Percentiles rank a stretch among this genome's conserved stretches.
These are phyloP conservation scores for Apophysomyces elegans DNA, from an alignment of 371 early-diverging fungal genomes.

Conservation along the genomic window DNA sequence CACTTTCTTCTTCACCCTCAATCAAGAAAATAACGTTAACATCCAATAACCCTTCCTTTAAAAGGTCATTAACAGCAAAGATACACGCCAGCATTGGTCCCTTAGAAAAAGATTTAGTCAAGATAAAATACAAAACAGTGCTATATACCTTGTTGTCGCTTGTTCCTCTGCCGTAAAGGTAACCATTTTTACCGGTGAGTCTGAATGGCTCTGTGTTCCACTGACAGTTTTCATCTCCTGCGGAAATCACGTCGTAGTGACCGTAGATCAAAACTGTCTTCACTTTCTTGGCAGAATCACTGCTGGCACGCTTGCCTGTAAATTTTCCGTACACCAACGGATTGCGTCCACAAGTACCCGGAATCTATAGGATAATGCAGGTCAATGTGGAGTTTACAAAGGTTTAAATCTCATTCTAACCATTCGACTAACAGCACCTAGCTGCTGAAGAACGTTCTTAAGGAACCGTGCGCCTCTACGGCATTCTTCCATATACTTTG, in stretches of 20 bases:
- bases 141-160: conserved; percentile 72
- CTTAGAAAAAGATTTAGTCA: conserved; percentile 6
- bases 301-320: conserved; percentile 35
- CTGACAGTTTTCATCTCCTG: conserved; percentile 55
- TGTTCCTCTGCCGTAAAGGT: conserved; percentile 83
- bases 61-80: conserved; percentile 77
- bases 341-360: conserved; percentile 68
- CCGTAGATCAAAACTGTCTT: conserved; percentile 80
- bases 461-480: conserved; percentile 77
- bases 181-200: conserved; percentile 67
- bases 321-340: conserved; percentile 82
- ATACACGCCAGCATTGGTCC: conserved; percentile 81
- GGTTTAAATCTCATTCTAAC: conserved; percentile 17
- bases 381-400: too few relatives aligned
- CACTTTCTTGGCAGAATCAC: conserved; percentile 16
- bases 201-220: conserved; percentile 59
- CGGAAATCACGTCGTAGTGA: conserved; percentile 85
- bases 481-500: conserved; percentile 73
- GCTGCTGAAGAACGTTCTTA: conserved; percentile 68
- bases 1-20: conserved; percentile 88
- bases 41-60: conserved; percentile 61
- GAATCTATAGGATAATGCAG: conserved; percentile 39
- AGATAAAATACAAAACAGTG: too few relatives aligned
- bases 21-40: conserved; percentile 80
- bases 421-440: conserved; percentile 75